Conservation (phyloP, 1,284 basidiomycete species). For the Leccinum solheimii region DNA sequence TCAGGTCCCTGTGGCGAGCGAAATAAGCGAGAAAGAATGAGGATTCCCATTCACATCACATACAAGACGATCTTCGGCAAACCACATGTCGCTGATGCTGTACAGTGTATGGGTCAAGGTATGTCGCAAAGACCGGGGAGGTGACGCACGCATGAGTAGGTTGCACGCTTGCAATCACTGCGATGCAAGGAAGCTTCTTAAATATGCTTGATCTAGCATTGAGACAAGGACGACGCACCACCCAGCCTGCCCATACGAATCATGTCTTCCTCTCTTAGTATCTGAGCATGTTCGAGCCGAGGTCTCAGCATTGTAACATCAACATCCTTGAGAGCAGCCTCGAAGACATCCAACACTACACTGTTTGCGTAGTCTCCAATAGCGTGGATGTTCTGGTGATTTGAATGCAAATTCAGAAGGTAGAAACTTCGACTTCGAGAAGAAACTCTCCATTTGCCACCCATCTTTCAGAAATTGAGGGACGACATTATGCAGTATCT, state of each 20-base stretch:
- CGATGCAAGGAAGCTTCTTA: background rate
- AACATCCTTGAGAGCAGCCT: constrained; percentile 57
- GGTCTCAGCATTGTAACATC: constrained; percentile 69
- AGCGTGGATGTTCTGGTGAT: constrained; percentile 77
- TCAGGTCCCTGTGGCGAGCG: constrained; percentile 64
- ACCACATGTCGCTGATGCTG: constrained; percentile 88
- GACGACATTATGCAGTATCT: constrained; percentile 63
- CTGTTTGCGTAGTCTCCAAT: constrained; percentile 91
- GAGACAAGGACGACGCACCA: constrained; percentile 43
- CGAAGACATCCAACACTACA: constrained; percentile 81
- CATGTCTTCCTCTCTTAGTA: constrained; percentile 74
- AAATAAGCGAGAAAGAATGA: background rate
- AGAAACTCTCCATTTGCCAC: constrained; percentile 72
- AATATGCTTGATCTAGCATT: background rate
- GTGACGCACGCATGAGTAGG: constrained; percentile 80
- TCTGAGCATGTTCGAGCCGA: constrained; percentile 89
- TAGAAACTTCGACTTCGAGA: background rate
- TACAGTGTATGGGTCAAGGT: background rate
- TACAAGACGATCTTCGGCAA: constrained; percentile 79
- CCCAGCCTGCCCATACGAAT: constrained; percentile 73
- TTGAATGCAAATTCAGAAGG: background rate
- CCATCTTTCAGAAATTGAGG: constrained; percentile 72
- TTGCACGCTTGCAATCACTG: constrained; percentile 80
- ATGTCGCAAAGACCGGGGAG: background rate
- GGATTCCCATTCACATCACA: constrained; percentile 18